A percentile compares a stretch with the other conserved stretches of the same genome.
phyloP scores from a whole-genome alignment of 2,329 filamentous ascomycete species.

The Bipolaris cookei region DNA sequence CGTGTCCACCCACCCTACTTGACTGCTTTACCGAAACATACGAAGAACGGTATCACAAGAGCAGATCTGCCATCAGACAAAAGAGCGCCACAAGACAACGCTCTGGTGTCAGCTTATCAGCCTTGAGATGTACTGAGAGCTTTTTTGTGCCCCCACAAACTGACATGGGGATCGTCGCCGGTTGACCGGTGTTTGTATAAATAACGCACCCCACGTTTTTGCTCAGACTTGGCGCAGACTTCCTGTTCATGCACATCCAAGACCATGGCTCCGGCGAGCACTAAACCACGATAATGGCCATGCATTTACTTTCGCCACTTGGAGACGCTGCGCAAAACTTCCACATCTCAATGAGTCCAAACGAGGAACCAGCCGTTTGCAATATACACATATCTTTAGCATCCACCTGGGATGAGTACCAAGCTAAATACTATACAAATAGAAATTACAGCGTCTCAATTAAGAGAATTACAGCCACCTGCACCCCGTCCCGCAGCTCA shows the following conservation, averaged over 20 bases:
- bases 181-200: slow-evolving; percentile 9
- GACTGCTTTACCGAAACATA: neutral
- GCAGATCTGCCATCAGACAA: slow-evolving; percentile 17
- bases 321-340: neutral
- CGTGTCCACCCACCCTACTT: too few species aligned
- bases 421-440: neutral
- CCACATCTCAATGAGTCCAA: neutral
- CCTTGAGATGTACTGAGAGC: slow-evolving; percentile 11
- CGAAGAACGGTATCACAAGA: slow-evolving; percentile 1
- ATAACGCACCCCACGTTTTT: slow-evolving; percentile 18
- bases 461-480: neutral
- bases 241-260: slow-evolving; percentile 1
- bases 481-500: neutral
- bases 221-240: slow-evolving; percentile 17
- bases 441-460: neutral
- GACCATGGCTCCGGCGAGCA: neutral
- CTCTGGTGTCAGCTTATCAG: slow-evolving; percentile 14
- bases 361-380: neutral
- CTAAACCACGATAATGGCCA: neutral
- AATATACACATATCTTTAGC: neutral
- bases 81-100: slow-evolving; percentile 21
- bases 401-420: neutral
- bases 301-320: neutral
- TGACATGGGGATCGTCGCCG: slow-evolving; percentile 13
- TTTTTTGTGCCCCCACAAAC: slow-evolving; percentile 12